Evolutionary conservation across 2,329 filamentous ascomycete genomes (phyloP), one percentile per base, ranked within the genome.

Genomic region (Monilinia fructigena): DNA sequence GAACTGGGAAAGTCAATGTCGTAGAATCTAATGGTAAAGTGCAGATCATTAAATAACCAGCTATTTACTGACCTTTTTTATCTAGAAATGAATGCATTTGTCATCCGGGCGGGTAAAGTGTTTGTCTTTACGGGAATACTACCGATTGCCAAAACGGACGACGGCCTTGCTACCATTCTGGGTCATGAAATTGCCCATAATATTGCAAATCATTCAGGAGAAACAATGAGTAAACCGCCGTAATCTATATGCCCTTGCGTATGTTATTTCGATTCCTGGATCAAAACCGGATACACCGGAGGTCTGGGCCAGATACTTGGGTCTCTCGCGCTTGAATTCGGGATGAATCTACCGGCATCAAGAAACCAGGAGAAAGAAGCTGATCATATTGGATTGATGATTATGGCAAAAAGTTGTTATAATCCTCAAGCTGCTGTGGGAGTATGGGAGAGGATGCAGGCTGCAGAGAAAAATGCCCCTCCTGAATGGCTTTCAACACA

Each of bases 141-240:
- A 64, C 82, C 83, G n/a, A 79, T 92, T 28, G 89, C 88, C 67
- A 75, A 82, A 63, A 86, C 81, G 72, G 89, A 92, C 66, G 85
- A 89, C 74, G 88, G 86, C 3, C 80, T 94, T 35, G 91, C 91
- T 5, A 86, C 90, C 1, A 89, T 94, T 3, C 80, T 94, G 18
- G 89, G 89, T 18, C 91, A 93, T 77, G 91, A 93, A 79, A 91
- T 93, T 68, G 89, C 90, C 23, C 91, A 94, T 75, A 90, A 89
- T 69, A 82, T 91, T 20, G 89, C 89, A 0, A 83, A 85, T 66
- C 89, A 92, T 74, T 79, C 83, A 8, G 86, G 83, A 23, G 91
- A 94, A 80, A 82, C 85, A 4, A 80, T 85, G 78, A 81, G 79
- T 59, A 77, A 78, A 59, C 40, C 20, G 66, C 67, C 10, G 66